Percentiles rank a stretch among this genome's conserved stretches.
phyloP scores from a whole-genome alignment of 495 filamentous ascomycete species.

The Hypoxylon fuscum region DNA sequence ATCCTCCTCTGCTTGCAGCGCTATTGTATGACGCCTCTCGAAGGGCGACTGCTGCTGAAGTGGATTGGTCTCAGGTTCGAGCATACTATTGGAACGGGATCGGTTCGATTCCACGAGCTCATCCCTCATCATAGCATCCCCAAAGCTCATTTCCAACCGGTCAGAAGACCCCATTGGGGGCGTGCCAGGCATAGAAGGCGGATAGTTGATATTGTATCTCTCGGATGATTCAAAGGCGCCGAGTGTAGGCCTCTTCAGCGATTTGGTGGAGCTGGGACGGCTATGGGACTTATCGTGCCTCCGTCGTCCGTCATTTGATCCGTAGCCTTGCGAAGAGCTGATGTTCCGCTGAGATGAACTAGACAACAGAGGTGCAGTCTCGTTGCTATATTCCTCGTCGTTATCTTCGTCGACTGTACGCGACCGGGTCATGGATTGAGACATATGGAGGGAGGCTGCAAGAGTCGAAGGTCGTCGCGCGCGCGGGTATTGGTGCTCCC shows the following conservation, averaged over 20 bases:
- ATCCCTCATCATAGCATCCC: conserved; percentile 78
- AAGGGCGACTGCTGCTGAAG: conserved; percentile 44
- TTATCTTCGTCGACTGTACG: conserved; percentile 42
- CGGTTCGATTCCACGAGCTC: conserved; percentile 54
- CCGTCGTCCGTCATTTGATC: conserved; percentile 44
- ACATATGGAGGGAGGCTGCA: conserved; percentile 48
- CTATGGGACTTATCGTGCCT: conserved; percentile 41
- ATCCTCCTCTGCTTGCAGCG: conserved; percentile 75
- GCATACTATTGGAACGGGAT: conserved; percentile 58
- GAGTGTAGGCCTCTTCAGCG: conserved; percentile 46
- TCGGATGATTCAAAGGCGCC: conserved; percentile 50
- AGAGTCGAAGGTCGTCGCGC: conserved; percentile 68
- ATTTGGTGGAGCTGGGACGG: conserved; percentile 53
- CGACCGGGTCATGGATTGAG: conserved; percentile 49
- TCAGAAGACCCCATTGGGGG: conserved; percentile 66
- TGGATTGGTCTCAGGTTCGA: conserved; percentile 46
- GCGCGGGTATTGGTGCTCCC: conserved; percentile 75
- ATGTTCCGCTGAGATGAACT: conserved; percentile 43
- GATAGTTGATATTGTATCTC: conserved; percentile 90
- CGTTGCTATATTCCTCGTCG: conserved; percentile 56
- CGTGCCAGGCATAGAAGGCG: conserved; percentile 88
- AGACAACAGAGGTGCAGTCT: conserved; percentile 68
- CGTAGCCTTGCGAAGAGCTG: conserved; percentile 47
- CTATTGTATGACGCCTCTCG: conserved; percentile 59
- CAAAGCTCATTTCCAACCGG: conserved; percentile 68